Conservation (phyloP, 176 grass and related monocot genomes). For the Cymbopogon citratus region DNA sequence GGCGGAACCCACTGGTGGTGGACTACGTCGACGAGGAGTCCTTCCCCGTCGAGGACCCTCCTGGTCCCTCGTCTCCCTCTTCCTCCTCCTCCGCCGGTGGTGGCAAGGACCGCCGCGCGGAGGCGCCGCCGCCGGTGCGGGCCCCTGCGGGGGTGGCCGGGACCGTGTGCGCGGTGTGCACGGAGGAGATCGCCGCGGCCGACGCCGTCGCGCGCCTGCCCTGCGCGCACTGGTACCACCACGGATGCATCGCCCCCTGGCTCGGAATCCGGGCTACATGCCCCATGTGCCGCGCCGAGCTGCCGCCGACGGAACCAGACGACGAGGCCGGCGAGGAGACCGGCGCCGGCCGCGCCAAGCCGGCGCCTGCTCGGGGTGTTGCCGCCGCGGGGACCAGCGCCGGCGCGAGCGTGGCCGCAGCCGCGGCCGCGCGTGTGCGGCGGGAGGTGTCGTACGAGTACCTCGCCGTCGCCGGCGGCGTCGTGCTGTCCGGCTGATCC, state of each 20-base stretch:
- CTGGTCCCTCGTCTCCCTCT: background rate
- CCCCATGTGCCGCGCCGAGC: constrained; percentile 50
- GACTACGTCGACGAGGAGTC: constrained; percentile 55
- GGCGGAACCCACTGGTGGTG: constrained; percentile 36
- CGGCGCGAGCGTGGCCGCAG: background rate
- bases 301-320: constrained; percentile 7
- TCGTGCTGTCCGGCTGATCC: constrained; percentile 28
- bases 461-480: constrained; percentile 23
- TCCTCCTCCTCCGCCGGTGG: too few species aligned
- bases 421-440: background rate
- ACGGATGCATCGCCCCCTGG: constrained; percentile 47
- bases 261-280: constrained; percentile 45
- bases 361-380: background rate
- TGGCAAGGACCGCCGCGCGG: background rate
- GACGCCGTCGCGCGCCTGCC: constrained; percentile 38
- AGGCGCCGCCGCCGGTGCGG: constrained; percentile 17
- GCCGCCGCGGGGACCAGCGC: background rate
- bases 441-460: constrained; percentile 12
- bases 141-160: constrained; percentile 21
- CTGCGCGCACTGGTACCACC: constrained; percentile 53
- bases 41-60: constrained; percentile 33
- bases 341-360: background rate
- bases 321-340: background rate
- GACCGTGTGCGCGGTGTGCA: constrained; percentile 43
- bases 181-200: constrained; percentile 34